Percentiles rank a stretch among this genome's conserved stretches.
phyloP scores from a whole-genome alignment of 192 early-diverging fungal genomes.

The Lunasporangiospora selenospora region DNA sequence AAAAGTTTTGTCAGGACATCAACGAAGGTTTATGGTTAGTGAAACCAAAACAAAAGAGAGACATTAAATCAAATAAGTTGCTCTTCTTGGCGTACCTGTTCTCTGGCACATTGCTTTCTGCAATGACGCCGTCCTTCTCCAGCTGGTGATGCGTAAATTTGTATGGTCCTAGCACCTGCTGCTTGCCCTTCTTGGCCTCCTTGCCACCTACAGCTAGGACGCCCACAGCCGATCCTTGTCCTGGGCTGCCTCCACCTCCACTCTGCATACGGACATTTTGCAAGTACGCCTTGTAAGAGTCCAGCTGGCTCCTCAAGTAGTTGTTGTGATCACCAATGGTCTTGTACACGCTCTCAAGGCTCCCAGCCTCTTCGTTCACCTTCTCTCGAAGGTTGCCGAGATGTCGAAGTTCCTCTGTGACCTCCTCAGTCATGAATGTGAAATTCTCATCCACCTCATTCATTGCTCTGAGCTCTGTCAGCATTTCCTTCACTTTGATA shows the following conservation, averaged over 20 bases:
- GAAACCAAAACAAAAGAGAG: slow-evolving; percentile 1
- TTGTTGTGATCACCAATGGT: slow-evolving; percentile 96
- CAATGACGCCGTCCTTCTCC: slow-evolving; percentile 93
- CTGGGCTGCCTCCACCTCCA: slow-evolving; percentile 46
- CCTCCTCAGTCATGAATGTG: slow-evolving; percentile 86
- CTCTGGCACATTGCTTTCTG: slow-evolving; percentile 90
- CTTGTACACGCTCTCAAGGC: slow-evolving; percentile 86
- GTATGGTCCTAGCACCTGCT: slow-evolving; percentile 71
- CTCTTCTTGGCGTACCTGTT: slow-evolving; percentile 74
- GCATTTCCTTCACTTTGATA: slow-evolving; percentile 95
- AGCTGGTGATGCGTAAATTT: slow-evolving; percentile 85
- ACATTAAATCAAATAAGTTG: background rate
- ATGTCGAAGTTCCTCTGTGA: slow-evolving; percentile 87
- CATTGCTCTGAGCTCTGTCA: slow-evolving; percentile 82
- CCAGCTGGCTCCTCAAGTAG: slow-evolving; percentile 87
- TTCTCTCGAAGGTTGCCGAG: slow-evolving; percentile 91
- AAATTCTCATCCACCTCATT: slow-evolving; percentile 85
- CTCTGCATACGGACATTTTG: slow-evolving; percentile 92
- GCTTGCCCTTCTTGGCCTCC: slow-evolving; percentile 52
- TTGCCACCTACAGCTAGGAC: slow-evolving; percentile 68
- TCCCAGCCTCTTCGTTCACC: slow-evolving; percentile 80
- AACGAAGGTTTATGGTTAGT: no score
- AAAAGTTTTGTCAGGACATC: no score
- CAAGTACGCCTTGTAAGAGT: slow-evolving; percentile 93
- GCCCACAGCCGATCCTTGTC: slow-evolving; percentile 57